Conservation (phyloP, 345 rosid genomes). For the Eucalyptus rudis region DNA sequence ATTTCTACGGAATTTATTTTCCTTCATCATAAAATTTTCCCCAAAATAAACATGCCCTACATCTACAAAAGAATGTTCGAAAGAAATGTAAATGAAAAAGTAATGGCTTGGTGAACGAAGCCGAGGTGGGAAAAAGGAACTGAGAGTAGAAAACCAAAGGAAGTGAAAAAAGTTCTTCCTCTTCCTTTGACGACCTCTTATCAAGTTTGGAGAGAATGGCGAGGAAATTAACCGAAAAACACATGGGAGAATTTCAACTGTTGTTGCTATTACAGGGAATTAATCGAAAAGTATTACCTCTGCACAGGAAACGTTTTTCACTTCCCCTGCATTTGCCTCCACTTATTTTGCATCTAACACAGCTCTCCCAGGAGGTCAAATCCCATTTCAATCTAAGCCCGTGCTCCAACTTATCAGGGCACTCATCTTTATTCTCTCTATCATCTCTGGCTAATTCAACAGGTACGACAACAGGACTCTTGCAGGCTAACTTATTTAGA, state of each 20-base stretch:
- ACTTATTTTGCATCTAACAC: not conserved
- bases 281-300: not conserved
- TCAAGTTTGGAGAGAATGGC: not conserved
- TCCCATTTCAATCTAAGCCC: not conserved
- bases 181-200: not conserved
- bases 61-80: not conserved
- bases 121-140: not conserved
- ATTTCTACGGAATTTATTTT: not conserved
- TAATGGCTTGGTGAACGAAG: not conserved
- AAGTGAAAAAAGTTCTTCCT: not conserved
- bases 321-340: not conserved
- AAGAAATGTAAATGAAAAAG: not conserved
- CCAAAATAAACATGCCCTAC: not conserved
- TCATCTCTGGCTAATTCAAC: not conserved
- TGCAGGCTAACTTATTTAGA: not conserved
- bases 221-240: not conserved
- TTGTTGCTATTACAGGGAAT: not conserved
- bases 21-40: not conserved
- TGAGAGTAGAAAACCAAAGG: not conserved
- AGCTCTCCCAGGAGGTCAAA: not conserved
- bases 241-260: not conserved
- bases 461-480: not conserved
- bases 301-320: not conserved
- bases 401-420: fast-evolving
- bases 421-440: not conserved